phyloP scores from a whole-genome alignment of 257 asterid species.

The Solanum virginianum region DNA sequence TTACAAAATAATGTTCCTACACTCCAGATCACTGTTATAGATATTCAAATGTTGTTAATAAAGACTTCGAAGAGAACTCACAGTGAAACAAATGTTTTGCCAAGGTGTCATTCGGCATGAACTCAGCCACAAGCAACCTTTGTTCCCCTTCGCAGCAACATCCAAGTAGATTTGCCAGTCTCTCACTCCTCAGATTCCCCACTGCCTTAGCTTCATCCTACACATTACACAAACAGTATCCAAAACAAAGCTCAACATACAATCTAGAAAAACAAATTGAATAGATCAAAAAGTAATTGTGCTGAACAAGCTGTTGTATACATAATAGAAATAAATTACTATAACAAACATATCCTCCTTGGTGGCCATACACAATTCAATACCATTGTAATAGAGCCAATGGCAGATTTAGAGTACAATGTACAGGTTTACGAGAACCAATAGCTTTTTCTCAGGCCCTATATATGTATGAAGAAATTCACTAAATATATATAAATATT shows the following conservation, averaged over 20 bases:
- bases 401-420: background rate
- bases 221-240: background rate
- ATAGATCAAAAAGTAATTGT: background rate
- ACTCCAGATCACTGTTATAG: background rate
- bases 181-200: conserved; percentile 34
- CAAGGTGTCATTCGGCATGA: conserved; percentile 40
- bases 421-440: background rate
- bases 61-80: conserved; percentile 1
- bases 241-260: background rate
- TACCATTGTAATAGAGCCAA: background rate
- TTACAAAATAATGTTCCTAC: background rate
- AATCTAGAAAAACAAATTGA: background rate
- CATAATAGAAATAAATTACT: background rate
- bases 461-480: background rate
- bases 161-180: conserved; percentile 36
- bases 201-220: conserved; percentile 36
- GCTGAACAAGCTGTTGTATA: background rate
- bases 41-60: background rate
- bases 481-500: background rate
- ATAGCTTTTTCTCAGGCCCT: background rate
- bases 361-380: background rate
- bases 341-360: background rate
- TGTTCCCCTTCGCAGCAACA: conserved; percentile 34
- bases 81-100: conserved; percentile 46
- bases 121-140: conserved; percentile 37